Conservation (phyloP, 371 early-diverging fungal genomes). For the Circinella minor region DNA sequence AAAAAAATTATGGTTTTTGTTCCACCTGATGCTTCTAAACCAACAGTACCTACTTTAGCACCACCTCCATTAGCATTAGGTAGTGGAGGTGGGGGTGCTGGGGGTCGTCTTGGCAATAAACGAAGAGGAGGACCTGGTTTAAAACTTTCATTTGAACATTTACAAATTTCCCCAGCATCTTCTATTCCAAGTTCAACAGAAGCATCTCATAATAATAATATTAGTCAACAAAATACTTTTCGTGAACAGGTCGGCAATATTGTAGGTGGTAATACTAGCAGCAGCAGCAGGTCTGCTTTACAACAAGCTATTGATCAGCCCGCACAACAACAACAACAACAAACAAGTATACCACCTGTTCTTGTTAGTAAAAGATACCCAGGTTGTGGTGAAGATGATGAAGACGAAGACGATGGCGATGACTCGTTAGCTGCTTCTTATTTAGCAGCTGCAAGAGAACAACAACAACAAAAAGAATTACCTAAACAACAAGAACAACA, state of each 20-base stretch:
- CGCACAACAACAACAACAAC: constrained; percentile 13
- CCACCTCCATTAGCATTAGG: constrained; percentile 5
- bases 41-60: constrained; percentile 1
- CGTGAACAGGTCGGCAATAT: constrained; percentile 46
- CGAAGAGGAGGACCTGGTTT: constrained; percentile 25
- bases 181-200: constrained; percentile 1
- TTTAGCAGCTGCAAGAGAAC: constrained; percentile 6
- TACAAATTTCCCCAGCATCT: constrained; percentile 23
- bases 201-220: constrained; percentile 1
- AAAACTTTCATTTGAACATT: constrained; percentile 24
- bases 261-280: constrained; percentile 29
- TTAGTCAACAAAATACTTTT: constrained; percentile 24
- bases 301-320: not conserved
- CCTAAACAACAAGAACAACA: constrained; percentile 7
- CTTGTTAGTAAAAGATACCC: constrained; percentile 16
- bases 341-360: not conserved
- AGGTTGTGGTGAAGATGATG: constrained; percentile 22
- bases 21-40: not conserved
- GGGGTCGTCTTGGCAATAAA: constrained; percentile 11
- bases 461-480: constrained; percentile 4
- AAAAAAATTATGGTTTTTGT: not conserved
- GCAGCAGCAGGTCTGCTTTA: constrained; percentile 18
- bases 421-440: constrained; percentile 23
- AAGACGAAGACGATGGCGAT: constrained; percentile 25
- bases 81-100: not conserved